phyloP scores from a whole-genome alignment of 345 rosid species.

The Lepidium africanum region DNA sequence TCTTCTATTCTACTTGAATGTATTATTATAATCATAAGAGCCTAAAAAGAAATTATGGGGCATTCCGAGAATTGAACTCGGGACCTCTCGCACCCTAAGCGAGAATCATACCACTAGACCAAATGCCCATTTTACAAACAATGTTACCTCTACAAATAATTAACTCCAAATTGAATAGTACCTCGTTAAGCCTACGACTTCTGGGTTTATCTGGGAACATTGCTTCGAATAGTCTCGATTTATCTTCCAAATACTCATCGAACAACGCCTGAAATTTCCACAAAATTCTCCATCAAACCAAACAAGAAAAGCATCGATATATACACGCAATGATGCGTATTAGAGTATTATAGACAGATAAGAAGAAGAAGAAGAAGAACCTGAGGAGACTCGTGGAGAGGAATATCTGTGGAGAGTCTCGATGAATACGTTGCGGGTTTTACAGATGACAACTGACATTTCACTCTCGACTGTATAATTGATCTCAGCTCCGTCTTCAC shows the following conservation, averaged over 20 bases:
- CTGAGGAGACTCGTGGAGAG: slow-evolving; percentile 81
- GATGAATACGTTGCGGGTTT: slow-evolving; percentile 58
- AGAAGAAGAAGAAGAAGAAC: slow-evolving; percentile 17
- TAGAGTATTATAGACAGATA: background rate
- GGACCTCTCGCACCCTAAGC: slow-evolving; percentile 95
- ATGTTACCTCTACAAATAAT: rapidly evolving
- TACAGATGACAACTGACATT: slow-evolving; percentile 22
- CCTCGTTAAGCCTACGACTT: slow-evolving; percentile 64
- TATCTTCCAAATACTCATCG: slow-evolving; percentile 77
- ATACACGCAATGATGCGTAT: no score
- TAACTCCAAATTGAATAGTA: background rate
- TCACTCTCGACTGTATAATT: slow-evolving; percentile 24
- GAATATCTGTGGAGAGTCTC: slow-evolving; percentile 65
- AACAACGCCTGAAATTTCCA: slow-evolving; percentile 51
- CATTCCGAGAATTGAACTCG: slow-evolving; percentile 90
- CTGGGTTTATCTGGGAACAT: slow-evolving; percentile 73
- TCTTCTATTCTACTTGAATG: no score
- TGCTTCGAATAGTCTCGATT: slow-evolving; percentile 67
- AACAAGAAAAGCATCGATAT: background rate
- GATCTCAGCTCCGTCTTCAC: slow-evolving; percentile 16
- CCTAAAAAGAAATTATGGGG: slow-evolving; percentile 8
- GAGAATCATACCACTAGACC: slow-evolving; percentile 90
- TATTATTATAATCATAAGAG: background rate
- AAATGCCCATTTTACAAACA: slow-evolving; percentile 39
- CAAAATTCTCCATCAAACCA: background rate